Conservation (phyloP, 148 eudicot species). For the Diospyros lotus region DNA sequence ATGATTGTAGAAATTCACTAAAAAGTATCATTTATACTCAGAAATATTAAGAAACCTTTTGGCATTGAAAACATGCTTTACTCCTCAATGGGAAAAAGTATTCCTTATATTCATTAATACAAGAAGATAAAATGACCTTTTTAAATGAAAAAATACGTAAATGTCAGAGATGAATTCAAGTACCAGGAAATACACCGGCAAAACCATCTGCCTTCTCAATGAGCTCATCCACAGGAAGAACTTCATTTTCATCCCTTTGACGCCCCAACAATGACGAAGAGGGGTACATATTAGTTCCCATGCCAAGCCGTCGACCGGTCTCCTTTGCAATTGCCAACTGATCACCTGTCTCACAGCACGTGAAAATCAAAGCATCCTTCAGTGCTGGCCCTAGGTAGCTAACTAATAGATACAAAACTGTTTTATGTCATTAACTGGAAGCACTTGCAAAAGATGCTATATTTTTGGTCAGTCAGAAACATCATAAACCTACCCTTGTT, state of each 20-base stretch:
- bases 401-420: background rate
- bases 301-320: slow-evolving; percentile 70
- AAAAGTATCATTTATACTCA: background rate
- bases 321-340: slow-evolving; percentile 73
- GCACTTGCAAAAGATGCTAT: background rate
- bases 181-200: slow-evolving; percentile 73
- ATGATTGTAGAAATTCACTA: background rate
- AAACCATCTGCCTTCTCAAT: slow-evolving; percentile 69
- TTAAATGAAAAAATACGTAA: background rate
- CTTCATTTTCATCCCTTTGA: slow-evolving; percentile 35
- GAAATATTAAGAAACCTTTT: background rate
- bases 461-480: background rate
- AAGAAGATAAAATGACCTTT: background rate
- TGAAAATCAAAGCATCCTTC: background rate
- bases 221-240: slow-evolving; percentile 57
- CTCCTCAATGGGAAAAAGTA: background rate
- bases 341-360: slow-evolving; percentile 34
- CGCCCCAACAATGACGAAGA: slow-evolving; percentile 55
- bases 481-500: background rate
- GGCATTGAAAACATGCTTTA: background rate
- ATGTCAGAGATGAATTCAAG: background rate
- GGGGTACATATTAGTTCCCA: slow-evolving; percentile 71
- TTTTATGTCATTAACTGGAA: background rate
- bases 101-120: background rate
- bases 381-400: background rate